These are phyloP conservation scores for Cladosporium phlei DNA, from an alignment of 2,329 filamentous ascomycete genomes.

Conservation along the genomic window DNA sequence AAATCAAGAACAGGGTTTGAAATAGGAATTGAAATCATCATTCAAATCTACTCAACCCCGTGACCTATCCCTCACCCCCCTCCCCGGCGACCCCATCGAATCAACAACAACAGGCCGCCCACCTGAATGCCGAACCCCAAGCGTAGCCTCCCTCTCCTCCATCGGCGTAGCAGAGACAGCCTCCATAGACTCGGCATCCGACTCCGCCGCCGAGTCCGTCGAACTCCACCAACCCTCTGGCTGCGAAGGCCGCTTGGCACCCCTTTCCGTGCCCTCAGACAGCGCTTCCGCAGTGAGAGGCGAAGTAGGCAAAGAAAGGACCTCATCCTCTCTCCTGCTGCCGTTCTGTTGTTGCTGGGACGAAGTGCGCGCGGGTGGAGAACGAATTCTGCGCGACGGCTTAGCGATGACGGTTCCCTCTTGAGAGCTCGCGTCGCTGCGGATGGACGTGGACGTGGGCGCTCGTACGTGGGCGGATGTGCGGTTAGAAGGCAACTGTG, in stretches of 20 bases:
- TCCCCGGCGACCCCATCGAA: slow-evolving; percentile 3
- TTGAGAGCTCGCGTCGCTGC: slow-evolving; percentile 12
- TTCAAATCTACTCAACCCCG: neutral
- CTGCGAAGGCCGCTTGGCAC: slow-evolving; percentile 3
- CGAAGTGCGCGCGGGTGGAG: slow-evolving; percentile 8
- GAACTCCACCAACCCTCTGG: slow-evolving; percentile 19
- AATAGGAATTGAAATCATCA: no score
- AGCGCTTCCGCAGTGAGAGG: slow-evolving; percentile 11
- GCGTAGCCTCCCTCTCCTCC: slow-evolving; percentile 4
- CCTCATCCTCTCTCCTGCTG: neutral
- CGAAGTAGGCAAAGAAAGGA: neutral
- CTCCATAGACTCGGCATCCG: neutral
- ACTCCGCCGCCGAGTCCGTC: slow-evolving; percentile 9
- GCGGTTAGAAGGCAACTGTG: slow-evolving; percentile 1
- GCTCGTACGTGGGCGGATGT: slow-evolving; percentile 6
- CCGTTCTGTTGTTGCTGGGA: neutral
- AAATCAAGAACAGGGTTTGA: no score
- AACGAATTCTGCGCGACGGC: slow-evolving; percentile 12
- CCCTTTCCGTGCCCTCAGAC: slow-evolving; percentile 8
- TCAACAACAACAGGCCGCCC: slow-evolving; percentile 4
- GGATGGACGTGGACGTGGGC: slow-evolving; percentile 9
- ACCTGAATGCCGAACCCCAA: slow-evolving; percentile 3
- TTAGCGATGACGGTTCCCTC: slow-evolving; percentile 12
- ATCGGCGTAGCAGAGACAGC: neutral
- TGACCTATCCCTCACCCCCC: neutral